phyloP scores from a whole-genome alignment of 768 basidiomycete species.

The Lentinula guzmanii region DNA sequence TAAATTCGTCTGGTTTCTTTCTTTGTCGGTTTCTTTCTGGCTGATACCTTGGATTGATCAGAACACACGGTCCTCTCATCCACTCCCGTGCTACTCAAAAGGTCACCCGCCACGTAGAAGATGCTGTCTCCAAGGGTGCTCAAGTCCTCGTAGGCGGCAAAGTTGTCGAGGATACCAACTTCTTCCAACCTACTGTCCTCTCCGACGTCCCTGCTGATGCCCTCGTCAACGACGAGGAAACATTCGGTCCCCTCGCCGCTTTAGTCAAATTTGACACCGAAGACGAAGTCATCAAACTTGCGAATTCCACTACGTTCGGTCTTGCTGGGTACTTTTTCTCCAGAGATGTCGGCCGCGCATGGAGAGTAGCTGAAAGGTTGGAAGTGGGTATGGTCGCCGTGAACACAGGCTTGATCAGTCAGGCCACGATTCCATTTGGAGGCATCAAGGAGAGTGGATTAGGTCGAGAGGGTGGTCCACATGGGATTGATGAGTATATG shows the following conservation, averaged over 20 bases:
- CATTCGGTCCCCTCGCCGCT: slow-evolving; percentile 90
- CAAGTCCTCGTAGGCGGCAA: slow-evolving; percentile 89
- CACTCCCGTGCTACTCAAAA: slow-evolving; percentile 83
- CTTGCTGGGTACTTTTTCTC: slow-evolving; percentile 94
- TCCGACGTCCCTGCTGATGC: slow-evolving; percentile 73
- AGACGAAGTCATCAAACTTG: slow-evolving; percentile 82
- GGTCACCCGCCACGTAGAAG: slow-evolving; percentile 79
- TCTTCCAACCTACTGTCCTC: slow-evolving; percentile 87
- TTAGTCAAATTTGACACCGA: slow-evolving; percentile 90
- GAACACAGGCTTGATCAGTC: slow-evolving; percentile 77
- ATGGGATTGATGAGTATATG: slow-evolving; percentile 89
- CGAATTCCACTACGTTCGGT: slow-evolving; percentile 80
- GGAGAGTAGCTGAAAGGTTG: slow-evolving; percentile 90
- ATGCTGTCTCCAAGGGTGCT: slow-evolving; percentile 82
- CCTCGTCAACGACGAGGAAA: slow-evolving; percentile 75
- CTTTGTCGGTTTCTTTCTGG: neutral
- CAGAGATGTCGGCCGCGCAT: slow-evolving; percentile 79
- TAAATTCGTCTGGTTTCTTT: slow-evolving; percentile 27
- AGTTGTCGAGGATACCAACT: slow-evolving; percentile 48
- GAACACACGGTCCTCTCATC: slow-evolving; percentile 94
- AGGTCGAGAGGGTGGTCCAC: slow-evolving; percentile 77
- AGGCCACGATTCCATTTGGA: slow-evolving; percentile 81
- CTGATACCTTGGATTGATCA: slow-evolving; percentile 17
- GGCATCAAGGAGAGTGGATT: slow-evolving; percentile 86
- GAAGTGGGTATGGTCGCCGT: slow-evolving; percentile 91